Evolutionary conservation across 345 rosid species (phyloP).

Genomic region (Fremontodendron californicum): DNA sequence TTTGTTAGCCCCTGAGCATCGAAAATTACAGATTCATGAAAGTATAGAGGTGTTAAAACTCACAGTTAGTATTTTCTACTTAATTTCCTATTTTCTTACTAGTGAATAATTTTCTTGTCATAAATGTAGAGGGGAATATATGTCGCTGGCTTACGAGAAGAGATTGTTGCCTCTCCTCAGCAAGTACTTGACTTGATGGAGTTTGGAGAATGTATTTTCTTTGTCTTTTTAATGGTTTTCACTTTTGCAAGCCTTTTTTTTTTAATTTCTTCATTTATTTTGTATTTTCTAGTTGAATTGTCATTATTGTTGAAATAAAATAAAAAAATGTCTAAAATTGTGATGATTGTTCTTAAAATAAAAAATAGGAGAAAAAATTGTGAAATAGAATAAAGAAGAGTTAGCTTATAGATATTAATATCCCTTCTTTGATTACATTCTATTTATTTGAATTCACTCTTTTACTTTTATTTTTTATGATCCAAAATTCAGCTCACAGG

Average conservation of each 20-base stretch:
- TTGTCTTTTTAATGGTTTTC: background rate
- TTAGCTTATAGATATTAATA: background rate
- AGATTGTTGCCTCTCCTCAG: slow-evolving; percentile 83
- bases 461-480: background rate
- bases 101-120: slow-evolving; percentile 13
- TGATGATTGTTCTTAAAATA: background rate
- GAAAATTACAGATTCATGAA: slow-evolving; percentile 92
- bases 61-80: background rate
- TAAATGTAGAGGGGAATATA: slow-evolving; percentile 70
- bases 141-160: slow-evolving; percentile 96
- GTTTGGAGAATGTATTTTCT: slow-evolving; percentile 72
- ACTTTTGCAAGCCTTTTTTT: background rate
- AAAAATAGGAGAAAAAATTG: background rate
- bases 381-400: background rate
- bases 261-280: background rate
- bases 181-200: slow-evolving; percentile 92
- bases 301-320: background rate
- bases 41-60: slow-evolving; percentile 56
- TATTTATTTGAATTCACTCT: background rate
- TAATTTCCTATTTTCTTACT: background rate
- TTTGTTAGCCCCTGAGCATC: slow-evolving; percentile 83
- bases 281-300: background rate
- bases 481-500: slow-evolving; percentile 71
- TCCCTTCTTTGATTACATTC: background rate
- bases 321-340: background rate